Conservation (phyloP, 2,329 filamentous ascomycete genomes). For the Talaromyces sp. region DNA sequence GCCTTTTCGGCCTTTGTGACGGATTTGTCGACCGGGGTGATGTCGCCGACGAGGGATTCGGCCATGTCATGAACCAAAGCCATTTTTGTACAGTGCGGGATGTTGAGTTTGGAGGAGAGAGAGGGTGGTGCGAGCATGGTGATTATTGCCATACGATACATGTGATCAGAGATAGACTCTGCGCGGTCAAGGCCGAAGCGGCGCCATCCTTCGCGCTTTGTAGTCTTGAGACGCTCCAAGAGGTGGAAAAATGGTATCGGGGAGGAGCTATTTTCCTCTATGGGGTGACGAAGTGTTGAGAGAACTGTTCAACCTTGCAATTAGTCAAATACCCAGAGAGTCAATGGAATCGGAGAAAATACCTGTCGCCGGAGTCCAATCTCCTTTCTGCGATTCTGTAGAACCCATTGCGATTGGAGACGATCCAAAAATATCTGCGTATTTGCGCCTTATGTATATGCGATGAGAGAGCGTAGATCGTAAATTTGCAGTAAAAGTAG, state of each 20-base stretch:
- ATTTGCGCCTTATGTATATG: background rate
- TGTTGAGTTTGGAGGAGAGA: conserved; percentile 68
- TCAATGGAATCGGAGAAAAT: background rate
- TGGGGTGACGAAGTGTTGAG: conserved; percentile 60
- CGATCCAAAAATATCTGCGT: background rate
- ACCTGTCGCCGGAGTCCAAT: conserved; percentile 18
- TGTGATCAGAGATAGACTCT: conserved; percentile 95
- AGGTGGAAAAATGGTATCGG: conserved; percentile 93
- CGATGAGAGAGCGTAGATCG: conserved; percentile 9
- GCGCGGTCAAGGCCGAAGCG: conserved; percentile 72
- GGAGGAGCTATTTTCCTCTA: conserved; percentile 61
- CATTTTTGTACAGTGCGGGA: conserved; percentile 87
- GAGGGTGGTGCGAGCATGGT: conserved; percentile 83
- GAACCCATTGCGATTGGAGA: conserved; percentile 16
- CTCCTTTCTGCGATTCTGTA: conserved; percentile 9
- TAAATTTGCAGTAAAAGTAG: background rate
- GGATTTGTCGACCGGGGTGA: conserved; percentile 79
- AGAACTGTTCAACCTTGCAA: conserved; percentile 51
- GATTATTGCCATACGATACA: conserved; percentile 99
- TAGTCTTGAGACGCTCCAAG: conserved; percentile 90
- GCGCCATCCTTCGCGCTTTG: conserved; percentile 92
- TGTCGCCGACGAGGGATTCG: conserved; percentile 90
- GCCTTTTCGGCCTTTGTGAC: conserved; percentile 85
- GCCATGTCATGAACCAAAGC: conserved; percentile 97
- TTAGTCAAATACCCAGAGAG: background rate